Conservation (phyloP, 306 rosid species). For the Trifolium fragiferum region DNA sequence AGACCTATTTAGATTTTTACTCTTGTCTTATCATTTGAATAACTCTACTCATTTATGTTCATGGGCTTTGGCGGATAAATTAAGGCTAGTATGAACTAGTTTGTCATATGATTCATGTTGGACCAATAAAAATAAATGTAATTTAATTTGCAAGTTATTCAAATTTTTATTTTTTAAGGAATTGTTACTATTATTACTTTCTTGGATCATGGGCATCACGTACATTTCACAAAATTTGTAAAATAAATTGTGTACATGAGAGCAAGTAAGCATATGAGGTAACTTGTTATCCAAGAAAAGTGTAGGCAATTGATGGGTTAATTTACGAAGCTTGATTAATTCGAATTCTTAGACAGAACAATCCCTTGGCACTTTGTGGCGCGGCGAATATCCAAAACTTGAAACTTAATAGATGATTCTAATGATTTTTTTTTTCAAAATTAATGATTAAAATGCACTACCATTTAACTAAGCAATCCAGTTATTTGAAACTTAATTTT, state of each 20-base stretch:
- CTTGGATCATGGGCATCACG: not conserved
- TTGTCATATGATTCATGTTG: not conserved
- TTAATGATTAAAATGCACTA: no score
- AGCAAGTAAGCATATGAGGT: not conserved
- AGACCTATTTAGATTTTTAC: not conserved
- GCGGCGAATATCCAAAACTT: no score
- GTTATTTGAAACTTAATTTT: no score
- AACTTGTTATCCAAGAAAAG: not conserved
- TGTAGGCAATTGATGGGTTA: not conserved
- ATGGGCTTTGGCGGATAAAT: not conserved
- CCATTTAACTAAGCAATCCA: no score
- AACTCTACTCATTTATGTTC: not conserved
- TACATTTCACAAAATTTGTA: not conserved
- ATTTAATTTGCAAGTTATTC: conserved; percentile 11
- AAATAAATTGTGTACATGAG: not conserved
- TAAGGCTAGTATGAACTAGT: not conserved
- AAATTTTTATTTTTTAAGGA: not conserved
- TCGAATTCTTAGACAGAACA: no score
- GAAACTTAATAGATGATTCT: no score
- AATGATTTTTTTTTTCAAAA: no score
- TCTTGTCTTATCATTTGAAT: not conserved
- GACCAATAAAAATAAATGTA: conserved; percentile 1
- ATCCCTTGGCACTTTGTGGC: no score
- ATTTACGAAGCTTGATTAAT: not conserved
- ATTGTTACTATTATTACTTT: not conserved